Base-by-base conservation (phyloP, 1,284 basidiomycete species). In the Cryptococcus floricola region DNA sequence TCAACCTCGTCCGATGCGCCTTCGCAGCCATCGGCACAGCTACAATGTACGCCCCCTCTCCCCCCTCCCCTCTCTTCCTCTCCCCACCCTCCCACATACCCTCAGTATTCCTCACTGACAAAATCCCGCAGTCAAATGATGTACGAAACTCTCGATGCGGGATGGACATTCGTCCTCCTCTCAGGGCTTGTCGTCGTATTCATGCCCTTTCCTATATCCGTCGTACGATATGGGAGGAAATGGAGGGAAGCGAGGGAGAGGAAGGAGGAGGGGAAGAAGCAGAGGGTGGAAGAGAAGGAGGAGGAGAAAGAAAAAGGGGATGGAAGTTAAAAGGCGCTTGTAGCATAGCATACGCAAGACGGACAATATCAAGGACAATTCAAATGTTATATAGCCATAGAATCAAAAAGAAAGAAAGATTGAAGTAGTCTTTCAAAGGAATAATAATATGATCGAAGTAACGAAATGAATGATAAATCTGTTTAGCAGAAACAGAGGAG, bases 1-100 rank as follows among this genome's bases (percentile, higher is more conserved):
- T 75, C 53, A 76, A 77, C 52, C 64, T 77, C 12, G 69, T 75
- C 3, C 64, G 75, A 19, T 78, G 76, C 48, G 53, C 74, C 1
- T 69, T 77, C 23, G 75, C 71, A 7, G 76, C 76, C 1, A 57
- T 71, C 14, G 73, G 71, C 1, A 68, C 68, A 7, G 67, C 63
- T 2, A 61, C 64, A 44, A 65, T 75, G 64, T 67, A 38, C 61
- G 63, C 63, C 19, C 19, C 19, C 1, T 19, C 19, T 19, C 19
- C 19, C 19, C 19, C 2, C 19, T 19, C 2, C 19, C 19, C 19
- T 19, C 19, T 19, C 34, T 31, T 25, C 23, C 14, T 46, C 19
- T 13, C 14, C 25, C 5, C 47, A 31, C 31, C 31, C 31, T 8
- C 10, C 6, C 31, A 34, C 31, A 1, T 18, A 25, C 27, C 34